Percentiles rank a stretch among this genome's conserved stretches.
phyloP scores from a whole-genome alignment of 2,329 filamentous ascomycete species.

The Chrysoporthe austroafricana region DNA sequence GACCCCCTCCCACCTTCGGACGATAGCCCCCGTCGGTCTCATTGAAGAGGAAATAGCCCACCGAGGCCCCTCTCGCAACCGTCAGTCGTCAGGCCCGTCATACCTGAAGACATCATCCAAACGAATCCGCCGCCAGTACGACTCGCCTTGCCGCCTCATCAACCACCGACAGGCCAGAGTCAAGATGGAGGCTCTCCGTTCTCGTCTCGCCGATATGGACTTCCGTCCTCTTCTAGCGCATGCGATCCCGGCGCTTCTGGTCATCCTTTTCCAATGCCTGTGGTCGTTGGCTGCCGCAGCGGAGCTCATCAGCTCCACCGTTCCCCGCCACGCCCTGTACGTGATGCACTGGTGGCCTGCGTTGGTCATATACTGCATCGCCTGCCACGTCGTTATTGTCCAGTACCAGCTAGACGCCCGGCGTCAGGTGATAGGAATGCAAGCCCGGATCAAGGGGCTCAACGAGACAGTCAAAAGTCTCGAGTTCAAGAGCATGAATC shows the following conservation, averaged over 20 bases:
- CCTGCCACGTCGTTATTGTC: too few relatives aligned
- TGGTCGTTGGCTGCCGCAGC: background rate
- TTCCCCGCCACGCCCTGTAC: background rate
- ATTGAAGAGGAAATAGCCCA: background rate
- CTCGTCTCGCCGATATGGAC: background rate
- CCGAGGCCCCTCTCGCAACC: background rate
- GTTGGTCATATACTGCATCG: too few relatives aligned
- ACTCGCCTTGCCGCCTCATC: background rate
- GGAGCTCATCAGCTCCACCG: background rate
- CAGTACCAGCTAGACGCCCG: too few relatives aligned
- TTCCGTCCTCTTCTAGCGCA: background rate
- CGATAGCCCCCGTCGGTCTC: conserved; percentile 2
- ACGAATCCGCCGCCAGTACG: background rate
- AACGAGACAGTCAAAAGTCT: too few relatives aligned
- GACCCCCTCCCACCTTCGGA: background rate
- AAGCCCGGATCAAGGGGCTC: too few relatives aligned
- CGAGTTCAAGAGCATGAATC: too few relatives aligned
- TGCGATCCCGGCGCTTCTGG: background rate
- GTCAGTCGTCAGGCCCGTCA: conserved; percentile 5
- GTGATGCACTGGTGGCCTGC: background rate
- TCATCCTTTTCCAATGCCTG: background rate
- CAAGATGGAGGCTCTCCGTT: background rate
- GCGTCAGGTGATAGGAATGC: too few relatives aligned
- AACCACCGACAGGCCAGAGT: background rate
- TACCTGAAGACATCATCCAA: background rate